phyloP scores from a whole-genome alignment of 176 grass and related monocot genomes.

The Musa acuminata region DNA sequence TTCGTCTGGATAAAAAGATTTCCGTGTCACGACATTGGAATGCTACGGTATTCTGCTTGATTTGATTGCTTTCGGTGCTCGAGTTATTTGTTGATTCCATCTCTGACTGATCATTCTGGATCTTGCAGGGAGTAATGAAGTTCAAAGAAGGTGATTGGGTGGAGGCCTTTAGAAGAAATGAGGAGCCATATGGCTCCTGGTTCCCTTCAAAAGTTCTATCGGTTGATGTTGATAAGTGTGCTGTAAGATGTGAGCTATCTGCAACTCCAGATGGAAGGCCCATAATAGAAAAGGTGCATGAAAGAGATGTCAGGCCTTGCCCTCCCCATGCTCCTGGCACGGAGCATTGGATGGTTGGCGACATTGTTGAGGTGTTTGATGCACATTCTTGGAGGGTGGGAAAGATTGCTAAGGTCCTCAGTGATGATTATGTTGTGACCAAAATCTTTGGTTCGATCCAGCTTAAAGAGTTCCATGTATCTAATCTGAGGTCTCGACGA shows the following conservation, averaged over 20 bases:
- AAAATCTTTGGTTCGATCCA: constrained; percentile 49
- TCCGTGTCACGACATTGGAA: too few relatives aligned
- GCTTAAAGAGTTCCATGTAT: constrained; percentile 63
- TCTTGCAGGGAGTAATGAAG: neutral
- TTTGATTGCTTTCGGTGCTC: too few relatives aligned
- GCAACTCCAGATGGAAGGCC: neutral
- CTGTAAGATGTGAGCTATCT: constrained; percentile 1
- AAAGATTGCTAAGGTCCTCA: constrained; percentile 48
- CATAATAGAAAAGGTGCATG: neutral
- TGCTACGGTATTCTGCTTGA: too few relatives aligned
- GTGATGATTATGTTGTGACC: constrained; percentile 36
- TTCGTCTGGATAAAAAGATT: too few relatives aligned
- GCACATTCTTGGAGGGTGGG: constrained; percentile 49
- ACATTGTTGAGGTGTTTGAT: constrained; percentile 55
- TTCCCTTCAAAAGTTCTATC: constrained; percentile 1
- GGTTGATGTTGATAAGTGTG: neutral
- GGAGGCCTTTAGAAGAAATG: neutral
- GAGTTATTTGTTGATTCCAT: neutral
- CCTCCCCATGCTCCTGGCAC: constrained; percentile 22
- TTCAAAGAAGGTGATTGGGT: neutral
- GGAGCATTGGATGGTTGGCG: constrained; percentile 58
- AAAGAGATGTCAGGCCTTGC: constrained; percentile 15
- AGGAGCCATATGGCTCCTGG: neutral
- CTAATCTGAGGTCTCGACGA: constrained; percentile 36
- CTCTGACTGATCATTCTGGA: neutral